phyloP scores from a whole-genome alignment of 1,284 basidiomycete genomes.

The Wallemia ichthyophaga region DNA sequence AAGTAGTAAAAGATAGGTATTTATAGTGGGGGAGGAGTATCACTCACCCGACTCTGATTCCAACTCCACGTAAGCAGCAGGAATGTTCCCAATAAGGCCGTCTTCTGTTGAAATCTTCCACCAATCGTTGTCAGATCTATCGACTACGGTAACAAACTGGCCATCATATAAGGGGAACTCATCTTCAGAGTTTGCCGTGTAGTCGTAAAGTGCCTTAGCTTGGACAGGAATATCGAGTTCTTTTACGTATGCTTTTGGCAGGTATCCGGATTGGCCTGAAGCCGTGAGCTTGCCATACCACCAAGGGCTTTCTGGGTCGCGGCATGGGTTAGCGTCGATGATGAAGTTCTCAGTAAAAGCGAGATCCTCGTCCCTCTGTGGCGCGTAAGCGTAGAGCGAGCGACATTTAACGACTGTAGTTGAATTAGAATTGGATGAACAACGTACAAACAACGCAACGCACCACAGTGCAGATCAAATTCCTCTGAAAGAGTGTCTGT shows the following conservation, averaged over 20 bases:
- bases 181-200: conserved; percentile 34
- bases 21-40: conserved; percentile 9
- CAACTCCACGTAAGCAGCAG: conserved; percentile 57
- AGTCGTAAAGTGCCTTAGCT: conserved; percentile 50
- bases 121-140: conserved; percentile 55
- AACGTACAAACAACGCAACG: conserved; percentile 19
- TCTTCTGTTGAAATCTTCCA: conserved; percentile 61
- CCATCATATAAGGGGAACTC: conserved; percentile 57
- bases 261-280: conserved; percentile 45
- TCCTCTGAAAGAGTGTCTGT: conserved; percentile 29
- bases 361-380: conserved; percentile 58
- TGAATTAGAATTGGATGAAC: not conserved
- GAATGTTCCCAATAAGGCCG: conserved; percentile 57
- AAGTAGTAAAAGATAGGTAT: not conserved
- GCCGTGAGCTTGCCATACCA: conserved; percentile 56
- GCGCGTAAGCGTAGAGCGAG: conserved; percentile 51
- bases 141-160: conserved; percentile 42
- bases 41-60: conserved; percentile 81
- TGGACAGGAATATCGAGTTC: conserved; percentile 19
- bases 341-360: conserved; percentile 58
- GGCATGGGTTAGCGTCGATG: conserved; percentile 52
- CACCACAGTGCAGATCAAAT: conserved; percentile 11
- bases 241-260: conserved; percentile 70
- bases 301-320: conserved; percentile 37
- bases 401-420: conserved; percentile 29